Conservation (phyloP, 148 eudicot genomes). For the Heliosperma pusillum region DNA sequence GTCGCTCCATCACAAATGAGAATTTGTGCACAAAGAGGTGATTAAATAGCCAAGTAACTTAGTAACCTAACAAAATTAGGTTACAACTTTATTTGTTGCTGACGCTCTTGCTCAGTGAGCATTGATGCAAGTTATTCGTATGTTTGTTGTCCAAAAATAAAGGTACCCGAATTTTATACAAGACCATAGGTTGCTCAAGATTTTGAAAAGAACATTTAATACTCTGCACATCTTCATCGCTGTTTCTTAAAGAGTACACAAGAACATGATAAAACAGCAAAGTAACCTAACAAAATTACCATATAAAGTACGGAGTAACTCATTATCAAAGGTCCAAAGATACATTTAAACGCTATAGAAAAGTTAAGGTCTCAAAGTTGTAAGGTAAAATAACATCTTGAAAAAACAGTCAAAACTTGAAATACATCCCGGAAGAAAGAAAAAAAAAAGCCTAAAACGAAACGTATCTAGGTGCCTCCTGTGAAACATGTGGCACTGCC, state of each 20-base stretch:
- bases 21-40: no score
- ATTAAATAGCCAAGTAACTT: no score
- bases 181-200: no score
- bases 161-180: no score
- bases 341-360: constrained; percentile 7
- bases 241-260: background rate
- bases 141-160: no score
- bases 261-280: background rate
- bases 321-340: background rate
- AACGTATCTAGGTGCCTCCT: constrained; percentile 18
- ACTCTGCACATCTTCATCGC: background rate
- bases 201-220: no score
- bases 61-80: no score
- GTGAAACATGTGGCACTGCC: constrained; percentile 12
- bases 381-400: background rate
- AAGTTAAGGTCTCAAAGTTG: constrained; percentile 5
- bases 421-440: background rate
- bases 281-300: background rate
- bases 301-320: background rate
- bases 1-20: no score
- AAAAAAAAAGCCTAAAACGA: constrained; percentile 7
- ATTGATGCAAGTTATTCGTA: no score
- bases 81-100: no score
- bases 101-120: no score
- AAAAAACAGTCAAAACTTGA: constrained; percentile 18